Base-by-base conservation (phyloP, 1,284 basidiomycete genomes). In the Leccinum angustisporum region DNA sequence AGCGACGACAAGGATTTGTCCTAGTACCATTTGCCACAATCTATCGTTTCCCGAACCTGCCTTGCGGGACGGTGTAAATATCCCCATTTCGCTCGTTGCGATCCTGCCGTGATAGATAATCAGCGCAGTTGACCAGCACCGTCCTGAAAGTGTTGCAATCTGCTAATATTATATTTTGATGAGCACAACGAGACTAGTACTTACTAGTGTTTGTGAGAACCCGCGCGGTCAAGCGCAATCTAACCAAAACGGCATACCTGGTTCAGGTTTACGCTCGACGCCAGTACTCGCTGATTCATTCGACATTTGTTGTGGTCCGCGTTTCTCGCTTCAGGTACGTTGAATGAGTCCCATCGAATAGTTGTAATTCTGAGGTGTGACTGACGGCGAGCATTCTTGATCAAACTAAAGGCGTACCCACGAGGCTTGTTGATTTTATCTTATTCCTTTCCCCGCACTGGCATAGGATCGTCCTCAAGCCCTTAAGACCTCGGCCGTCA, bases 51-150 rank as follows among this genome's bases (percentile, higher is more conserved):
- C 16, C 38, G 38, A 46, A n/a, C 43, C 46, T 13, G 46, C 21
- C 46, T 25, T 8, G 21, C 8, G 18, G 25, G 31, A 18, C n/a
- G 6, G 8, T 18, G 33, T 51, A 30, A 36, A 30, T 21, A 51
- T 30, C n/a, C 16, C 46, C 48, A 21, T 2, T 36, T 51, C 27
- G n/a, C 27, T 18, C 10, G 9, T 13, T 8, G 27, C 3, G 5
- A 14, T 53, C 10, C 21, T 43, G 64, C 59, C 43, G 16, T 66
- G 63, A 52, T 36, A 55, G 27, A 51, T 18, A 31, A 27, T 46
- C 10, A 48, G 21, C 21, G 60, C 40, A 48, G 54, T 50, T 52
- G 27, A 8, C 27, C 30, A 34, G 18, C 8, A 38, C 36, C 36
- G 25, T 65, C 54, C n/a, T 27, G 18, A 36, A 14, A 5, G 27